A percentile compares a stretch with the other conserved stretches of the same genome.
Conservation (phyloP, 164 flowering plant species). For the Cinnamomum micranthum region DNA sequence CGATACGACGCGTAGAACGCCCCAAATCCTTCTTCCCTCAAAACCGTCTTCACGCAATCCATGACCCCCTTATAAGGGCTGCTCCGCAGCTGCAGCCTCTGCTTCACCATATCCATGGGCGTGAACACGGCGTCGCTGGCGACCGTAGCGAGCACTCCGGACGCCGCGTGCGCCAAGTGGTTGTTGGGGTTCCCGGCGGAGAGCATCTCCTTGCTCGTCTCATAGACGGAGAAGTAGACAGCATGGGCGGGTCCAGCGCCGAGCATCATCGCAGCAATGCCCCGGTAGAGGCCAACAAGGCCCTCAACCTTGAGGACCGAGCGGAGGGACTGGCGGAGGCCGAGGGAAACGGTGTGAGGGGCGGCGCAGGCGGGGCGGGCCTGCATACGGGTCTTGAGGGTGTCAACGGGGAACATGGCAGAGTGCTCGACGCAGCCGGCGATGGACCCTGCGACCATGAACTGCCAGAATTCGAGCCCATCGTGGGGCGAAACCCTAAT, state of each 20-base stretch:
- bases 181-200: constrained; percentile 30
- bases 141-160: constrained; percentile 59
- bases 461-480: constrained; percentile 54
- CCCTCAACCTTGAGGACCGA: constrained; percentile 47
- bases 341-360: not conserved
- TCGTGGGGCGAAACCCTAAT: constrained; percentile 26
- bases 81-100: constrained; percentile 53
- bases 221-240: constrained; percentile 71
- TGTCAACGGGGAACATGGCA: constrained; percentile 60
- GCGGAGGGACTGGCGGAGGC: constrained; percentile 33
- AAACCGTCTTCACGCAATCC: constrained; percentile 47
- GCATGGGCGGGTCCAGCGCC: constrained; percentile 82
- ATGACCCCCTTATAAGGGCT: constrained; percentile 51
- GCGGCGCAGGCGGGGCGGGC: constrained; percentile 15
- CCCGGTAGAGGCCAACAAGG: constrained; percentile 47
- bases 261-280: constrained; percentile 65
- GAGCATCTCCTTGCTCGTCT: constrained; percentile 35
- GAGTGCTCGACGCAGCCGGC: constrained; percentile 55
- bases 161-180: constrained; percentile 45
- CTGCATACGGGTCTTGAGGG: constrained; percentile 53
- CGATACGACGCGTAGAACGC: constrained; percentile 65
- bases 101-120: constrained; percentile 79
- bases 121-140: constrained; percentile 68
- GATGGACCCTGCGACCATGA: constrained; percentile 55
- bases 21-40: constrained; percentile 50